These are phyloP conservation scores for Mycena citricolor DNA, from an alignment of 1,284 basidiomycete genomes.

Conservation along the genomic window DNA sequence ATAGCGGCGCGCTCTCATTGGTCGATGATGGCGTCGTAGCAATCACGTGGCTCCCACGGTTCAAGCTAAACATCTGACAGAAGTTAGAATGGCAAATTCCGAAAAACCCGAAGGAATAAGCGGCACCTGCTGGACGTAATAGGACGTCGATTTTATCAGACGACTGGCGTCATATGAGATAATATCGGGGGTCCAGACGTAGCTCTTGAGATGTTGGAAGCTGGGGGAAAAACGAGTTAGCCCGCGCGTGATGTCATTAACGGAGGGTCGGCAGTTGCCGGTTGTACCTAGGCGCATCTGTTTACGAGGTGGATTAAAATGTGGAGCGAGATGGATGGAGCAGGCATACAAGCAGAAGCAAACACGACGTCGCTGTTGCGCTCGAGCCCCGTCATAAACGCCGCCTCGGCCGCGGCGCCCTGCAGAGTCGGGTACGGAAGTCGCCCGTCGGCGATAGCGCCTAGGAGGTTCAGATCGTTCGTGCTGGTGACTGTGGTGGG, in stretches of 20 bases:
- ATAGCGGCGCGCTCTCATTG: conserved; percentile 31
- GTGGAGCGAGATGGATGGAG: neutral
- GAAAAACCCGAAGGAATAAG: conserved; percentile 20
- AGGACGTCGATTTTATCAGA: conserved; percentile 55
- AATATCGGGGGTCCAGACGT: conserved; percentile 44
- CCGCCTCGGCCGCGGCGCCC: conserved; percentile 53
- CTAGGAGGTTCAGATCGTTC: conserved; percentile 43
- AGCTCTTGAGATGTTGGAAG: conserved; percentile 37
- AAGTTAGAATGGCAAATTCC: conserved; percentile 2
- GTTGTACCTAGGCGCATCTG: conserved; percentile 32
- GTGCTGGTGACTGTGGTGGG: conserved; percentile 31
- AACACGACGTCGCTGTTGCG: conserved; percentile 54
- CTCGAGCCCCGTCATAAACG: conserved; percentile 74
- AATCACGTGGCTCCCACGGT: conserved; percentile 36
- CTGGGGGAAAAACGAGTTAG: conserved; percentile 23
- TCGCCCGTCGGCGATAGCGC: conserved; percentile 47
- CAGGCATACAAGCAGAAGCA: conserved; percentile 37
- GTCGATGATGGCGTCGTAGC: conserved; percentile 31
- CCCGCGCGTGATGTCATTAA: conserved; percentile 13
- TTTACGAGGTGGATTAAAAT: neutral
- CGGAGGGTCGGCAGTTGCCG: conserved; percentile 2
- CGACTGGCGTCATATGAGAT: conserved; percentile 38
- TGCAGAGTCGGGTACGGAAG: conserved; percentile 52
- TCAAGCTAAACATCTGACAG: conserved; percentile 35
- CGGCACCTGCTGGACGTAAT: conserved; percentile 64